Evolutionary conservation across 192 early-diverging fungal genomes (phyloP).

Genomic region (Backusella psychrophila): DNA sequence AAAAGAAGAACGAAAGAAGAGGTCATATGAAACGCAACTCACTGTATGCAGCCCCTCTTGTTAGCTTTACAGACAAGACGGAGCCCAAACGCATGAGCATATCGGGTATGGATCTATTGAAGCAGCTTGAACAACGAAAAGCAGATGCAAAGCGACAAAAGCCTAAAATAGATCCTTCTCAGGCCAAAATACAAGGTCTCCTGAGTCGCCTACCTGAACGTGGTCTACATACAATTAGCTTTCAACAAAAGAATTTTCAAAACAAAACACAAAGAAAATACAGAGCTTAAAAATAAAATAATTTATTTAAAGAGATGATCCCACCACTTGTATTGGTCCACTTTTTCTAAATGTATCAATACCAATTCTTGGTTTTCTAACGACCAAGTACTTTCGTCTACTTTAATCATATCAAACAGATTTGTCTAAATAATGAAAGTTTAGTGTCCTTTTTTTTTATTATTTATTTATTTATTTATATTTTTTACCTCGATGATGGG

Average conservation of each 20-base stretch:
- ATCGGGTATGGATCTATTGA: constrained; percentile 26
- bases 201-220: constrained; percentile 16
- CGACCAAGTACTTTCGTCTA: constrained; percentile 87
- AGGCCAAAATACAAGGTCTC: constrained; percentile 24
- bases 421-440: constrained; percentile 47
- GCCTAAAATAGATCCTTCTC: constrained; percentile 16
- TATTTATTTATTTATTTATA: background rate
- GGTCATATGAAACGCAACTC: background rate
- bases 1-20: background rate
- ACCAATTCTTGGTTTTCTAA: constrained; percentile 67
- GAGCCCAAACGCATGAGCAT: constrained; percentile 15
- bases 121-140: constrained; percentile 21
- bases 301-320: constrained; percentile 54
- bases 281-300: background rate
- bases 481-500: constrained; percentile 62
- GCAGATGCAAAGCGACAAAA: constrained; percentile 8
- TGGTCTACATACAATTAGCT: constrained; percentile 14
- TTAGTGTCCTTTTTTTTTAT: background rate
- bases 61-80: background rate
- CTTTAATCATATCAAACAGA: constrained; percentile 62
- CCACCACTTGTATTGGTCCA: constrained; percentile 86
- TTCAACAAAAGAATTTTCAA: constrained; percentile 22
- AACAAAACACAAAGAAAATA: background rate
- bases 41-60: background rate
- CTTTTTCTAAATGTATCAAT: constrained; percentile 80